Percentiles rank a stretch among this genome's conserved stretches.
phyloP scores from a whole-genome alignment of 805 yeast species.

The Candida adriatica region DNA sequence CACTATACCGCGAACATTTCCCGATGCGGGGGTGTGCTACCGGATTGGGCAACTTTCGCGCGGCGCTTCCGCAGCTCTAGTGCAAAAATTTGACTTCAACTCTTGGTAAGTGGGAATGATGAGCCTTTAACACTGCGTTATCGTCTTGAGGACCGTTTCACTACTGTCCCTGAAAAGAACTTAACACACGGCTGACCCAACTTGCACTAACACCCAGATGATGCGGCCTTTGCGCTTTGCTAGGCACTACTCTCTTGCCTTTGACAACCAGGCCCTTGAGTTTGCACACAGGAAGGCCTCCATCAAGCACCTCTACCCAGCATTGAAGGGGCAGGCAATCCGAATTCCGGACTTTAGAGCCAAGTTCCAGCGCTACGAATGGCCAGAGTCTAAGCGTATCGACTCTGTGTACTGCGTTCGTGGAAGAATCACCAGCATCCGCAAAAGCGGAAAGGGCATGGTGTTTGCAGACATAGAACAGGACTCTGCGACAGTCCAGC shows the following conservation, averaged over 20 bases:
- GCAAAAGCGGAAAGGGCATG: constrained; percentile 65
- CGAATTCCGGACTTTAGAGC: constrained; percentile 35
- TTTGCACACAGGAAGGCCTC: constrained; percentile 20
- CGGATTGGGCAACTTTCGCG: no score
- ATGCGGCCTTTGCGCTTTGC: not conserved
- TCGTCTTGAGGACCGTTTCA: constrained; percentile 29
- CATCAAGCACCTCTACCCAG: constrained; percentile 22
- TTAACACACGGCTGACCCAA: constrained; percentile 2
- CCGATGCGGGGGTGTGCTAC: no score
- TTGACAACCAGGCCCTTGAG: constrained; percentile 17
- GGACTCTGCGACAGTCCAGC: constrained; percentile 51
- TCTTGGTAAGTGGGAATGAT: constrained; percentile 8
- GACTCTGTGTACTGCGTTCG: constrained; percentile 25
- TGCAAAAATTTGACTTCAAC: not conserved
- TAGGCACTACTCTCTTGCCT: constrained; percentile 10
- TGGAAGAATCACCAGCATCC: constrained; percentile 53
- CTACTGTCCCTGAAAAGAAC: constrained; percentile 26
- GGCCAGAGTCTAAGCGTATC: constrained; percentile 18
- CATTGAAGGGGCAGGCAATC: constrained; percentile 12
- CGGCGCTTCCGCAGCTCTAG: no score
- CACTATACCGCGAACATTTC: no score
- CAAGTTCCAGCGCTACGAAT: constrained; percentile 22
- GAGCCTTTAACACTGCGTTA: constrained; percentile 27
- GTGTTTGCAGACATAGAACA: constrained; percentile 63
- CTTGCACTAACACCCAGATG: not conserved